A percentile compares a stretch with the other conserved stretches of the same genome.
Conservation (phyloP, 2,329 filamentous ascomycete genomes). For the Arthrobotrys sphaeroides region DNA sequence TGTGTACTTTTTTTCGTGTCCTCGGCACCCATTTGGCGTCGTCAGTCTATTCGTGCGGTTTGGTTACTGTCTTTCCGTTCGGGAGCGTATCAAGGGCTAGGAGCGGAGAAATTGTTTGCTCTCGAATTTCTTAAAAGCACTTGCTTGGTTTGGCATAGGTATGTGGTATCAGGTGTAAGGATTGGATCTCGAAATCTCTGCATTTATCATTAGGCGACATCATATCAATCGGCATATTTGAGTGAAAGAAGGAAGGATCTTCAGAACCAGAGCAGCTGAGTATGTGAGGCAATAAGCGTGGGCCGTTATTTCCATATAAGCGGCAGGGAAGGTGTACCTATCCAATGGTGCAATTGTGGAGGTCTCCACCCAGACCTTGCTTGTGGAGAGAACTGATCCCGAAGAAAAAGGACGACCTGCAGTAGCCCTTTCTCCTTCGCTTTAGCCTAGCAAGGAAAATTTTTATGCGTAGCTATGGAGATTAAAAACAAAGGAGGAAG, state of each 20-base stretch:
- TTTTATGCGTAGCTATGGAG: constrained; percentile 21
- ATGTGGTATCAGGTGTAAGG: constrained; percentile 17
- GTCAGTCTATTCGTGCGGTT: not conserved
- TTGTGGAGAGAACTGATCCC: constrained; percentile 15
- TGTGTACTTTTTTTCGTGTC: constrained; percentile 6
- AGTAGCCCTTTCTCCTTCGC: not conserved
- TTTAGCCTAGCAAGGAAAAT: constrained; percentile 42
- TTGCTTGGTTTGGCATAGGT: constrained; percentile 45
- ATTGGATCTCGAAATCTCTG: constrained; percentile 26
- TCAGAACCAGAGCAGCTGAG: constrained; percentile 28
- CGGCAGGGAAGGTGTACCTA: constrained; percentile 27
- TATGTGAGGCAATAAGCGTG: constrained; percentile 32
- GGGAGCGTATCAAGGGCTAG: constrained; percentile 34
- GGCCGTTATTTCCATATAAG: not conserved
- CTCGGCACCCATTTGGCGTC: not conserved
- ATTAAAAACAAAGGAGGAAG: constrained; percentile 51
- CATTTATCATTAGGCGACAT: constrained; percentile 40
- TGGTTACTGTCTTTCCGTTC: not conserved
- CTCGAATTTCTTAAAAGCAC: constrained; percentile 17
- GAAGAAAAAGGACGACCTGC: constrained; percentile 27
- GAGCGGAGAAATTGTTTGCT: constrained; percentile 25
- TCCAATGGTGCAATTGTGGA: constrained; percentile 30
- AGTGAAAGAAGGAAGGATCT: constrained; percentile 46
- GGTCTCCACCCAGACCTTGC: not conserved
- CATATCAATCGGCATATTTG: constrained; percentile 19